Evolutionary conservation across 1,139 yeast genomes (phyloP), one percentile per base, ranked within the genome.

Genomic region (Taiozyma sp.): DNA sequence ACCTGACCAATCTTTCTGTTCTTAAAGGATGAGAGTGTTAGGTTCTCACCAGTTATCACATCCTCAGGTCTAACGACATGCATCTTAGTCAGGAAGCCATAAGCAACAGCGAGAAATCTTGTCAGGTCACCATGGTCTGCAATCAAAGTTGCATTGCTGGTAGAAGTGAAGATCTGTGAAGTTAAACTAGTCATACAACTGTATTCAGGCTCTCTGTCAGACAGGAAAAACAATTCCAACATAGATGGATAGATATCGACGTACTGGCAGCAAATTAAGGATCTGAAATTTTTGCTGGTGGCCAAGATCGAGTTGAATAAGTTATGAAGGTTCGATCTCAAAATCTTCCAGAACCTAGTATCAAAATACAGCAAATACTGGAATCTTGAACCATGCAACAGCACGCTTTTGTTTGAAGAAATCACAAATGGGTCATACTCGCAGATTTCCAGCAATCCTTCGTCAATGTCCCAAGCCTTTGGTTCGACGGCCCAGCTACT

Each of bases 111-210:
- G 55, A 87, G 71, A 48, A 89, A 79, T 51, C 85, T 75, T 16
- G 87, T 75, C 30, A 88, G 67, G 54, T 87, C 91, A 30, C 92
- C 93, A 63, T 83, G 89, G 45, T 75, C 71, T 3, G 85, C 78
- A 24, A 90, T 81, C 46, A 83, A 72, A 1, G 92, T 78, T 2
- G 97, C 88, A 57, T 86, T 84, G 1, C 85, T 73, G 0, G 96
- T 93, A 47, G 95, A 85, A 2, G 96, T 90, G 65, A 91, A 91
- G 13, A 92, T 71, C 65, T 93, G 97, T 1, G 96, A 87, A 0
- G 97, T 87, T 23, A 93, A 65, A 9, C 84, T 77, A 39, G 85
- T 76, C 80, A 91, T 81, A 24, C 90, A 75, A 41, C 91, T 87
- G 56, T 80, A 74, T 59, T 92, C 97, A 0, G 96, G 95, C 54